Percentiles rank a stretch among this genome's conserved stretches.
phyloP scores from a whole-genome alignment of 1,284 basidiomycete genomes.

The Leccinum glutinopallens region DNA sequence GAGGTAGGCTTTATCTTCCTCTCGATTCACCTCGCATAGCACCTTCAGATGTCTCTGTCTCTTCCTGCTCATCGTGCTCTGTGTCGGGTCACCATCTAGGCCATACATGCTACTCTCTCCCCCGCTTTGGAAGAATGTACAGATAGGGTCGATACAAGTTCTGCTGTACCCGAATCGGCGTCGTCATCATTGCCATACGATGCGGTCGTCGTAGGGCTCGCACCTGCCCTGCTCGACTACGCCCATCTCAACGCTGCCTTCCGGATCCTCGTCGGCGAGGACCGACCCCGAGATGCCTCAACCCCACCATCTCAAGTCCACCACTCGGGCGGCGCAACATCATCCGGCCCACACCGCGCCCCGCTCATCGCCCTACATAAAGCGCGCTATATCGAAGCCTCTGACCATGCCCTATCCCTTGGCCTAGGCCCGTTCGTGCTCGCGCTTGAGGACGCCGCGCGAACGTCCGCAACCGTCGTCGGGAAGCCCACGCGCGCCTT shows the following conservation, averaged over 20 bases:
- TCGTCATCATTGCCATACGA: constrained; percentile 42
- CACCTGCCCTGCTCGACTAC: constrained; percentile 58
- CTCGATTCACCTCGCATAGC: neutral
- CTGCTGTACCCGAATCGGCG: neutral
- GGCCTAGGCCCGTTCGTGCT: too few relatives aligned
- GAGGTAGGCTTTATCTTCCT: constrained; percentile 39
- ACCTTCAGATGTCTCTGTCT: neutral
- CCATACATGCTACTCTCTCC: constrained; percentile 63
- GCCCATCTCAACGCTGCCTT: constrained; percentile 65
- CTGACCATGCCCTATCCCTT: too few relatives aligned
- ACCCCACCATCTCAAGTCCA: too few relatives aligned
- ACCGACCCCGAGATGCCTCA: constrained; percentile 5
- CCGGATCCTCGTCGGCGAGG: constrained; percentile 50
- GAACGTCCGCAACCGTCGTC: too few relatives aligned
- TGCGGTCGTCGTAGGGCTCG: constrained; percentile 72
- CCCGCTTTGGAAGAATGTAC: constrained; percentile 56
- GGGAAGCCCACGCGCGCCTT: too few relatives aligned
- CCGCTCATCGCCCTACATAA: too few relatives aligned
- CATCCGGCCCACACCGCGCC: too few relatives aligned
- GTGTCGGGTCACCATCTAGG: constrained; percentile 33
- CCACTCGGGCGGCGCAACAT: too few relatives aligned
- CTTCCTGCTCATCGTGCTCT: constrained; percentile 1
- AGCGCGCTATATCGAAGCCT: too few relatives aligned
- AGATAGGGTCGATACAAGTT: neutral
- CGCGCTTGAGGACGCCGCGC: too few relatives aligned